phyloP scores from a whole-genome alignment of 225 moss, liverwort and hornwort genomes.

The Thuidium tamariscinum region DNA sequence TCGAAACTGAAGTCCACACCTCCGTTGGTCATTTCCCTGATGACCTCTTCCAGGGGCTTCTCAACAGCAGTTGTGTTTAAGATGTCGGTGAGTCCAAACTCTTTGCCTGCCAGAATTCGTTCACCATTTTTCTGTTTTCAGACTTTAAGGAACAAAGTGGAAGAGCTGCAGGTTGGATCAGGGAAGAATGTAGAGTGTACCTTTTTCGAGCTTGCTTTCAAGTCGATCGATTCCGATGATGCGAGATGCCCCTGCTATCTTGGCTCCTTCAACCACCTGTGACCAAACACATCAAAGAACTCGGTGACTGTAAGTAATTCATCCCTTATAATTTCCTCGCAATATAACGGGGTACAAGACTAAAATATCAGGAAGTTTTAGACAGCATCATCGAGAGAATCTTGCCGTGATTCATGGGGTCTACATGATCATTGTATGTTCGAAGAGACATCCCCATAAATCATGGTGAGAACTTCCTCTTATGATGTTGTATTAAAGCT shows the following conservation, averaged over 20 bases:
- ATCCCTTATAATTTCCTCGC: not conserved
- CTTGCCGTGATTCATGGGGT: not conserved
- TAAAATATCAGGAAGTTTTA: not conserved
- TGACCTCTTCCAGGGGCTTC: constrained; percentile 11
- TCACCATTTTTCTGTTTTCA: not conserved
- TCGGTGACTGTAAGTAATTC: not conserved
- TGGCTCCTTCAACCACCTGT: constrained; percentile 67
- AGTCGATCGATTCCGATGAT: constrained; percentile 65
- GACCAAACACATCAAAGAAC: not conserved
- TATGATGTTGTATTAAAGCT: not conserved
- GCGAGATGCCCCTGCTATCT: constrained; percentile 51
- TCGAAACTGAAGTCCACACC: constrained; percentile 47
- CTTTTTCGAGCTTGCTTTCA: constrained; percentile 37
- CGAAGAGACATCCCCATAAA: not conserved
- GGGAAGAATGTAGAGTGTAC: not conserved
- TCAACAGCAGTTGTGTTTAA: not conserved
- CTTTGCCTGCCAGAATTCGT: constrained; percentile 15
- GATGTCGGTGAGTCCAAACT: constrained; percentile 29
- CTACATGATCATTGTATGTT: not conserved
- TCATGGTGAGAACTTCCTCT: not conserved
- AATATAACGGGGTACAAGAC: not conserved
- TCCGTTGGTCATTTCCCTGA: constrained; percentile 26
- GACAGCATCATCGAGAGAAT: not conserved
- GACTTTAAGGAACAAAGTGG: not conserved
- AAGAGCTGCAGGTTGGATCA: not conserved